A percentile compares a stretch with the other conserved stretches of the same genome.
Conservation (phyloP, 129 eudicot genomes). For the Cynara cardunculus region DNA sequence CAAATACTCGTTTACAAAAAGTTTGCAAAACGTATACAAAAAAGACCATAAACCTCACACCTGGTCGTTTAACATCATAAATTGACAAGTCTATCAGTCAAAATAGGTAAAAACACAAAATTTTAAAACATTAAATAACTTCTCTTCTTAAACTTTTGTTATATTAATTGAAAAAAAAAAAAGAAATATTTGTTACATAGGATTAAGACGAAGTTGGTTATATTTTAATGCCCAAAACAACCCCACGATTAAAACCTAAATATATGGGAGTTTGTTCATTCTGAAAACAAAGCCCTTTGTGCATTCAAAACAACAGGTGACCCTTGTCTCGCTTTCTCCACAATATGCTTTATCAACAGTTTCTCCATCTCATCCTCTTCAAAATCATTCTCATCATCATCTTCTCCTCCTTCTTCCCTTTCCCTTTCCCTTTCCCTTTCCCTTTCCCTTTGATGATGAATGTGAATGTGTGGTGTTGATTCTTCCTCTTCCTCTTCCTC, state of each 20-base stretch:
- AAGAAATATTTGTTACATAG: not conserved
- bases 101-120: no score
- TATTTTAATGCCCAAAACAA: not conserved
- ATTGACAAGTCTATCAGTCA: not conserved
- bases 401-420: constrained; percentile 13
- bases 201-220: not conserved
- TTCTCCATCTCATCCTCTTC: constrained; percentile 61
- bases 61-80: no score
- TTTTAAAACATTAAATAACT: no score
- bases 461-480: not conserved
- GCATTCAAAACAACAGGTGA: constrained; percentile 78
- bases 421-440: not conserved
- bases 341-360: constrained; percentile 70
- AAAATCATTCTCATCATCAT: constrained; percentile 18
- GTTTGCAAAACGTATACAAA: not conserved
- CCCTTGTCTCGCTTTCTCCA: constrained; percentile 79
- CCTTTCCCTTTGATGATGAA: not conserved
- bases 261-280: constrained; percentile 13
- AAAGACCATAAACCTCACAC: not conserved
- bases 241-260: not conserved
- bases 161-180: no score
- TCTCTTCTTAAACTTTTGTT: no score
- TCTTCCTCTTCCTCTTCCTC: constrained; percentile 38
- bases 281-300: constrained; percentile 51
- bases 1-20: not conserved